A percentile compares a stretch with the other conserved stretches of the same genome.
Conservation (phyloP, 371 early-diverging fungal genomes). For the Umbelopsis sp. region DNA sequence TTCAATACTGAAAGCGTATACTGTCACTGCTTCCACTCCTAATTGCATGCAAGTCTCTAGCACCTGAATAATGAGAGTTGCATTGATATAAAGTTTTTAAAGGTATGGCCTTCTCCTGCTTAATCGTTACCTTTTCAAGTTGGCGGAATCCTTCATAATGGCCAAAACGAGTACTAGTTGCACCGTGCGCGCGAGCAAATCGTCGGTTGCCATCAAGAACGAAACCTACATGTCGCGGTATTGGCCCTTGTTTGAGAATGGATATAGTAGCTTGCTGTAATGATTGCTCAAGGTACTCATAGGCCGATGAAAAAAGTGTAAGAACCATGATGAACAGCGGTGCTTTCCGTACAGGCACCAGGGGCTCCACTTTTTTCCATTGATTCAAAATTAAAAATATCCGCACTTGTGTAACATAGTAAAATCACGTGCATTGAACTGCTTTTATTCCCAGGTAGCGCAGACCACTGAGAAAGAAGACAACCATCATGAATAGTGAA, state of each 20-base stretch:
- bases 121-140: slow-evolving; percentile 66
- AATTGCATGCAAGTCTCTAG: slow-evolving; percentile 87
- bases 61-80: slow-evolving; percentile 52
- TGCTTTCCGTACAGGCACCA: neutral
- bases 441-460: too few species aligned
- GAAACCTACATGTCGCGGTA: slow-evolving; percentile 96
- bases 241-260: slow-evolving; percentile 70
- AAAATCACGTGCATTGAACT: too few species aligned
- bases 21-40: slow-evolving; percentile 90
- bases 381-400: too few species aligned
- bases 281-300: slow-evolving; percentile 10
- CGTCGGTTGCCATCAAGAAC: slow-evolving; percentile 99
- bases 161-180: slow-evolving; percentile 58
- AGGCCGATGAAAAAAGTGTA: neutral
- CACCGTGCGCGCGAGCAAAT: slow-evolving; percentile 73
- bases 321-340: slow-evolving; percentile 8
- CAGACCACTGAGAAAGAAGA: too few species aligned
- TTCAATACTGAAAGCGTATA: slow-evolving; percentile 97
- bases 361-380: too few species aligned
- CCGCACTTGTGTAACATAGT: too few species aligned
- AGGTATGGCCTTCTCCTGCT: neutral
- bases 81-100: neutral
- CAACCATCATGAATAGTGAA: too few species aligned
- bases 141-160: slow-evolving; percentile 85
- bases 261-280: slow-evolving; percentile 39